These are phyloP conservation scores for Lumnitzera littorea DNA, from an alignment of 345 rosid species.

Conservation along the genomic window DNA sequence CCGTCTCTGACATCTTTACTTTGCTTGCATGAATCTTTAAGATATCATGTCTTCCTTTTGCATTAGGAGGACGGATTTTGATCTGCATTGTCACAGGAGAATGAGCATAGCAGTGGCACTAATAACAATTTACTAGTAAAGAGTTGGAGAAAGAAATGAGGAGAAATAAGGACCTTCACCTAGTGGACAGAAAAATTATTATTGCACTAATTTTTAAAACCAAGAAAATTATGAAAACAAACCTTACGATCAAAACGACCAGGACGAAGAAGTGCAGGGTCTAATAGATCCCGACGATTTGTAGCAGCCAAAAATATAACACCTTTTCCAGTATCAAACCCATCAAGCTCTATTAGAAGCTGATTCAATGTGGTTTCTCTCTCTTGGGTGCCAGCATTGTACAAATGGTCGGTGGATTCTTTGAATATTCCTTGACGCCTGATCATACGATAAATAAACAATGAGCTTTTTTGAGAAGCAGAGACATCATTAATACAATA, in stretches of 20 bases:
- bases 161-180: not conserved
- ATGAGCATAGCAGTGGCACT: not conserved
- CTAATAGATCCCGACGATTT: constrained; percentile 83
- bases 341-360: constrained; percentile 93
- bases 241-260: constrained; percentile 99
- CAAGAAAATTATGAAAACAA: constrained; percentile 17
- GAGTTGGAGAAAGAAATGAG: not conserved
- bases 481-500: too few relatives aligned
- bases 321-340: constrained; percentile 97
- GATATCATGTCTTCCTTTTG: constrained; percentile 75
- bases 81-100: constrained; percentile 34
- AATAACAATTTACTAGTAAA: not conserved
- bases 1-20: constrained; percentile 91
- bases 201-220: not conserved
- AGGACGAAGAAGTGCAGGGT: constrained; percentile 94
- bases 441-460: constrained; percentile 4
- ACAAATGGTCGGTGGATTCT: constrained; percentile 65
- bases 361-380: constrained; percentile 96
- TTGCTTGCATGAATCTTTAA: constrained; percentile 84
- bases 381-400: constrained; percentile 95
- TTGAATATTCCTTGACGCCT: constrained; percentile 92
- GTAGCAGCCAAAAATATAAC: constrained; percentile 95
- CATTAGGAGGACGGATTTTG: constrained; percentile 86
- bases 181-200: too few relatives aligned
- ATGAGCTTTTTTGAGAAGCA: too few relatives aligned